A percentile compares a stretch with the other conserved stretches of the same genome.
These are phyloP conservation scores for Circinella umbellata DNA, from an alignment of 371 early-diverging fungal genomes.

Conservation along the genomic window DNA sequence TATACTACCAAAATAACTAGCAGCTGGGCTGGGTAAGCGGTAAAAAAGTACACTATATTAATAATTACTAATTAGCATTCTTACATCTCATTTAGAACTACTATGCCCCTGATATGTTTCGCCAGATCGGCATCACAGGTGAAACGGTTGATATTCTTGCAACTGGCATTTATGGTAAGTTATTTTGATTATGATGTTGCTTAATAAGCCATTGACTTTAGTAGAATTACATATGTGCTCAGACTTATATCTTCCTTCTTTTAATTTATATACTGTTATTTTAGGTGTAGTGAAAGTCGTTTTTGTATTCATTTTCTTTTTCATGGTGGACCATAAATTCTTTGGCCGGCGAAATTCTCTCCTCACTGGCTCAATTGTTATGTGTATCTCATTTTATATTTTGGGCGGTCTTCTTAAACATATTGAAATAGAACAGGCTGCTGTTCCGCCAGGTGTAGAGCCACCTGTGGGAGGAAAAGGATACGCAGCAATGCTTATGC, in stretches of 20 bases:
- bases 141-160: slow-evolving; percentile 48
- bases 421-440: slow-evolving; percentile 29
- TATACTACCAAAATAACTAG: neutral
- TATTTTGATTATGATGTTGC: neutral
- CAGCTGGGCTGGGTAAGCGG: too few species aligned
- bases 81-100: slow-evolving; percentile 46
- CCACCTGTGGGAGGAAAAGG: slow-evolving; percentile 40
- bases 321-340: slow-evolving; percentile 43
- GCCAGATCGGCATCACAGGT: slow-evolving; percentile 43
- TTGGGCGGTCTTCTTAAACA: slow-evolving; percentile 42
- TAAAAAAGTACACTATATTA: neutral
- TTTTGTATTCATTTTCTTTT: slow-evolving; percentile 48
- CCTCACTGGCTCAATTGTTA: slow-evolving; percentile 45
- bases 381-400: slow-evolving; percentile 41
- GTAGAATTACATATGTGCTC: too few species aligned
- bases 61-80: too few species aligned
- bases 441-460: slow-evolving; percentile 16
- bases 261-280: neutral
- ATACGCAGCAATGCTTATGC: slow-evolving; percentile 43
- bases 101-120: slow-evolving; percentile 62
- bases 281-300: slow-evolving; percentile 43
- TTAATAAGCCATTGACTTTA: too few species aligned
- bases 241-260: neutral
- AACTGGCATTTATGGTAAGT: slow-evolving; percentile 53
- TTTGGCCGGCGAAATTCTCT: slow-evolving; percentile 49